phyloP scores from a whole-genome alignment of 2,329 filamentous ascomycete genomes.

The Cladosporium sphaerospermum region DNA sequence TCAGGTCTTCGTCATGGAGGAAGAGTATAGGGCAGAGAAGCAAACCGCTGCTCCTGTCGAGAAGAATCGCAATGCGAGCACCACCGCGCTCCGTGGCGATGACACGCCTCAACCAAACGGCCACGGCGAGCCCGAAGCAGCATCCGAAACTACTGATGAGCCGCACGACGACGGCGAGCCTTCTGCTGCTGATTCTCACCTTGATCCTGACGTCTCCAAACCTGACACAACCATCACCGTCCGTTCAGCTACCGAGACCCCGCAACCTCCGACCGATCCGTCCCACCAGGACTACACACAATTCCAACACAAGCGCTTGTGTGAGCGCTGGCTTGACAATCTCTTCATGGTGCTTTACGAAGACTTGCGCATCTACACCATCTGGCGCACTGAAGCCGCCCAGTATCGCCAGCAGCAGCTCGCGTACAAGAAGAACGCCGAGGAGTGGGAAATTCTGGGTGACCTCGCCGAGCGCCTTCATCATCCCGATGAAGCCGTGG shows the following conservation, averaged over 20 bases:
- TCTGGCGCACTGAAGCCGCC: conserved; percentile 97
- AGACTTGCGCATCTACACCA: conserved; percentile 95
- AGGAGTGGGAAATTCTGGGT: conserved; percentile 97
- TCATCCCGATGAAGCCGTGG: conserved; percentile 82
- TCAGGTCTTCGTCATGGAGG: conserved; percentile 98
- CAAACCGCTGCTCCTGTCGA: conserved; percentile 45
- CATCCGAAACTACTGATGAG: conserved; percentile 17
- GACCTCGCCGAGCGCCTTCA: conserved; percentile 88
- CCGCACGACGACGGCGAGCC: conserved; percentile 18
- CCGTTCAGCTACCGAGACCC: conserved; percentile 26
- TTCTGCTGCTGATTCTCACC: conserved; percentile 23
- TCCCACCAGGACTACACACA: conserved; percentile 73
- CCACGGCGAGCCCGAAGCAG: conserved; percentile 32
- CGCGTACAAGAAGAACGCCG: conserved; percentile 92
- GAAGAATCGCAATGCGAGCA: conserved; percentile 66
- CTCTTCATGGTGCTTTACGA: conserved; percentile 99
- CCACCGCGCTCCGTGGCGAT: conserved; percentile 67
- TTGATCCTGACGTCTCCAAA: conserved; percentile 31
- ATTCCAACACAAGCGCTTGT: conserved; percentile 94
- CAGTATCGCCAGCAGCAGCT: conserved; percentile 90
- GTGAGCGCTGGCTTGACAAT: conserved; percentile 96
- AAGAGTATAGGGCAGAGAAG: conserved; percentile 90
- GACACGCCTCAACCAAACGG: conserved; percentile 48
- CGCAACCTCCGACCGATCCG: conserved; percentile 40
- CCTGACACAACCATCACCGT: conserved; percentile 29